Percentiles rank a stretch among this genome's conserved stretches.
phyloP scores from a whole-genome alignment of 352 stramenopile genomes.

The Pythium folliculosum region DNA sequence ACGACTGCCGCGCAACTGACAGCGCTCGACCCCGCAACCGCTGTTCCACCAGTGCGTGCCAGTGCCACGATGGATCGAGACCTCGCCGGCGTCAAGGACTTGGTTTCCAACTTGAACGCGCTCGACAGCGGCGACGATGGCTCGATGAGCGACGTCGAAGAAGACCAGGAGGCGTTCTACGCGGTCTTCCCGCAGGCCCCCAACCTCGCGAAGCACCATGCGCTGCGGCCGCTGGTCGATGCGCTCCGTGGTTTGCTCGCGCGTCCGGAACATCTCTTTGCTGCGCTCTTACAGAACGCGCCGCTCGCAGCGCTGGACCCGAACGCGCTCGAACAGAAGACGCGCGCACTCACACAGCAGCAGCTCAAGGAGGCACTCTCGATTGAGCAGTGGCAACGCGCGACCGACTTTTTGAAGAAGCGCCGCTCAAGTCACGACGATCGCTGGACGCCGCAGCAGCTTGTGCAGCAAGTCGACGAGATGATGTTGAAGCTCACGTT shows the following conservation, averaged over 20 bases:
- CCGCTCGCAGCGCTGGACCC: constrained; percentile 10
- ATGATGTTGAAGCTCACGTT: constrained; percentile 61
- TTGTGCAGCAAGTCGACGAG: constrained; percentile 33
- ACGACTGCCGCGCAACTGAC: constrained; percentile 3
- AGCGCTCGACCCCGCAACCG: constrained; percentile 1
- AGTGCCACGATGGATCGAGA: constrained; percentile 17
- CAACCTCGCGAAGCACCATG: constrained; percentile 30
- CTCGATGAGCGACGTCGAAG: constrained; percentile 20
- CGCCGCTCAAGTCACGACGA: constrained; percentile 6
- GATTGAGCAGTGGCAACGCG: constrained; percentile 33
- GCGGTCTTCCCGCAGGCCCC: constrained; percentile 29
- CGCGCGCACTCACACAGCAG: constrained; percentile 34
- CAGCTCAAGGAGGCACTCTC: constrained; percentile 31
- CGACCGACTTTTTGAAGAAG: constrained; percentile 28
- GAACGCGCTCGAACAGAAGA: constrained; percentile 37
- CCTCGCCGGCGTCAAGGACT: neutral
- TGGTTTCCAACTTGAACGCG: neutral
- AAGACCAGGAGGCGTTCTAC: constrained; percentile 23
- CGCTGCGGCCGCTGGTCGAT: constrained; percentile 41
- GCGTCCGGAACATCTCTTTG: constrained; percentile 48
- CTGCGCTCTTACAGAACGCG: constrained; percentile 25
- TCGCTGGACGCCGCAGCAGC: constrained; percentile 20
- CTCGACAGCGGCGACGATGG: constrained; percentile 21
- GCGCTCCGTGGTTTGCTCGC: constrained; percentile 54
- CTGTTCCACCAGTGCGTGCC: neutral